A percentile compares a stretch with the other conserved stretches of the same genome.
These are phyloP conservation scores for Tulasnella sp. DNA, from an alignment of 768 basidiomycete genomes.

Conservation along the genomic window DNA sequence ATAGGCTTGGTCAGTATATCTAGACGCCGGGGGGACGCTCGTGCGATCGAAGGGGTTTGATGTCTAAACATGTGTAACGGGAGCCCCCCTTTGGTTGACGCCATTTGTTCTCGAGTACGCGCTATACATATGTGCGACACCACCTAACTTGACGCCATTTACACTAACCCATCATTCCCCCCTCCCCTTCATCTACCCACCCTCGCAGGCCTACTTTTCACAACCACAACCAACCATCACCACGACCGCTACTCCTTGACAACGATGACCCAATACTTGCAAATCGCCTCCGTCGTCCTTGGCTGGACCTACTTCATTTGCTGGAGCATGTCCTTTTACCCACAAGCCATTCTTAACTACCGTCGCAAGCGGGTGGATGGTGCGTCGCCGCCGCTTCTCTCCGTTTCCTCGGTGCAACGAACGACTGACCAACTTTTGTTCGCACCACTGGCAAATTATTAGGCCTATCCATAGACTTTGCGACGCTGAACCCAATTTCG, in stretches of 20 bases:
- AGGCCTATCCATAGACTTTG: conserved; percentile 31
- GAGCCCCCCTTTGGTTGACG: too few species aligned
- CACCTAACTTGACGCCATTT: too few species aligned
- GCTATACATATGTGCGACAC: too few species aligned
- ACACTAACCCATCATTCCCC: neutral
- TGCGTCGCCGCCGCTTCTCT: neutral
- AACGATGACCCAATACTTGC: neutral
- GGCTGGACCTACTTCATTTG: conserved; percentile 21
- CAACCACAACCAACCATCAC: too few species aligned
- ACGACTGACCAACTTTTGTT: neutral
- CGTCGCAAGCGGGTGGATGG: neutral
- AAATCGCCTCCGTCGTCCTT: conserved; percentile 12
- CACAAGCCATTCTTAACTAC: conserved; percentile 22
- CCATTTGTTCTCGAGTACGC: too few species aligned
- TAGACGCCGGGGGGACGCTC: too few species aligned
- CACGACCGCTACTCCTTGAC: neutral
- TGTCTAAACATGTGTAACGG: too few species aligned
- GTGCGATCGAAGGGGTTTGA: too few species aligned
- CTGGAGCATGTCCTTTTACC: conserved; percentile 29
- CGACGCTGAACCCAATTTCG: conserved; percentile 30
- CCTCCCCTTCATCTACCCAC: neutral
- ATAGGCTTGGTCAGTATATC: too few species aligned
- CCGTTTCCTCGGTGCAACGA: neutral
- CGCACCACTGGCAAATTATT: conserved; percentile 21
- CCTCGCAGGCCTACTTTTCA: too few species aligned